phyloP scores from a whole-genome alignment of 352 stramenopile genomes.

The Globisporangium polare region DNA sequence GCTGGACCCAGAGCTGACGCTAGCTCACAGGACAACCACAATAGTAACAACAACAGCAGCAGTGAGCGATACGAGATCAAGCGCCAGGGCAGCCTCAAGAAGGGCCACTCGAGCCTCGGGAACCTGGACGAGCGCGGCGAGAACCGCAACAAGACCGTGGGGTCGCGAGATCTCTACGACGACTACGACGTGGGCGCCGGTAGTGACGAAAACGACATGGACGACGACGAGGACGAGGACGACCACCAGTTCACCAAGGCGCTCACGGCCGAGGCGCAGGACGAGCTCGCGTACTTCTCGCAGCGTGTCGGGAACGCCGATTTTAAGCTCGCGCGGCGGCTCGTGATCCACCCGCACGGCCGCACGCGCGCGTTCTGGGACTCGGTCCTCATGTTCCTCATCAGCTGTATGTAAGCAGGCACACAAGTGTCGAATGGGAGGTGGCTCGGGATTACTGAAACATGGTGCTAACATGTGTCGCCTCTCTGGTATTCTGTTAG shows the following conservation, averaged over 20 bases:
- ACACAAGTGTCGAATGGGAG: slow-evolving; percentile 3
- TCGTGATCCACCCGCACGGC: slow-evolving; percentile 66
- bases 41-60: background rate
- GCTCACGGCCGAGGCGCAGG: slow-evolving; percentile 34
- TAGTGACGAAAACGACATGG: slow-evolving; percentile 6
- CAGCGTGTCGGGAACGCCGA: slow-evolving; percentile 37
- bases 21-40: background rate
- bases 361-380: slow-evolving; percentile 57
- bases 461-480: background rate
- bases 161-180: slow-evolving; percentile 6
- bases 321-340: slow-evolving; percentile 41
- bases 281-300: slow-evolving; percentile 66
- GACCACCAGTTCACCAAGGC: slow-evolving; percentile 9
- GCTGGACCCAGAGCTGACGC: too few relatives aligned
- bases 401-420: slow-evolving; percentile 46
- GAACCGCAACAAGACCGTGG: background rate
- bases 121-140: background rate
- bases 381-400: slow-evolving; percentile 42
- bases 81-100: slow-evolving; percentile 3
- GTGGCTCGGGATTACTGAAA: background rate
- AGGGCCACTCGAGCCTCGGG: background rate
- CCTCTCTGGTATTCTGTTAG: too few relatives aligned
- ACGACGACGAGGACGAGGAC: slow-evolving; percentile 10
- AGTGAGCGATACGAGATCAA: slow-evolving; percentile 1
- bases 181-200: slow-evolving; percentile 2